phyloP scores from a whole-genome alignment of 2,329 filamentous ascomycete species.

The Diaporthe aspalathi region DNA sequence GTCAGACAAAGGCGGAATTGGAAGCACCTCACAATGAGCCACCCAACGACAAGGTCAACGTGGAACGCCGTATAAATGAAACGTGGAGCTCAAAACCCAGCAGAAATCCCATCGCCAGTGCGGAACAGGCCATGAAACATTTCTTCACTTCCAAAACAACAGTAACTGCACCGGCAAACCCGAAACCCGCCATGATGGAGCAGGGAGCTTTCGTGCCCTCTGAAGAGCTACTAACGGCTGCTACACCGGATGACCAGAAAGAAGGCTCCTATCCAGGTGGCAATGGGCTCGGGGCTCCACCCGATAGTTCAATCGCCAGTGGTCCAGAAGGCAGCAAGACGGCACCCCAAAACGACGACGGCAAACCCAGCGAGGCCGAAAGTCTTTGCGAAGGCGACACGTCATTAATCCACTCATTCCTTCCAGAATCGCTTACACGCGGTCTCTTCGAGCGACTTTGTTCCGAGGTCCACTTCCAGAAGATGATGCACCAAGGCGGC shows the following conservation, averaged over 20 bases:
- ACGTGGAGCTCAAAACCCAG: not conserved
- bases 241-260: slow-evolving; percentile 19
- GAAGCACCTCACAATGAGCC: slow-evolving; percentile 4
- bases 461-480: slow-evolving; percentile 85
- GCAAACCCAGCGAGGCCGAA: slow-evolving; percentile 51
- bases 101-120: not conserved
- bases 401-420: slow-evolving; percentile 75
- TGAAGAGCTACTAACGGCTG: slow-evolving; percentile 30
- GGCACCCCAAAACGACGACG: slow-evolving; percentile 41
- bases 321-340: slow-evolving; percentile 16
- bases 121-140: not conserved
- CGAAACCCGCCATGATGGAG: not conserved
- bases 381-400: slow-evolving; percentile 85
- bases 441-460: slow-evolving; percentile 77
- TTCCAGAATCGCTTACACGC: slow-evolving; percentile 67
- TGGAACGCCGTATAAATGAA: not conserved
- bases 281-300: not conserved
- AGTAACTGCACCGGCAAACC: not conserved
- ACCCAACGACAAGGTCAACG: not conserved
- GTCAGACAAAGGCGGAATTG: not conserved
- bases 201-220: not conserved
- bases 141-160: not conserved
- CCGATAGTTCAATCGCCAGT: not conserved
- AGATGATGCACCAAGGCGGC: slow-evolving; percentile 91
- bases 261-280: not conserved